Percentiles rank a stretch among this genome's conserved stretches.
Conservation (phyloP, 2,329 filamentous ascomycete genomes). For the Paramyrothecium sp. region DNA sequence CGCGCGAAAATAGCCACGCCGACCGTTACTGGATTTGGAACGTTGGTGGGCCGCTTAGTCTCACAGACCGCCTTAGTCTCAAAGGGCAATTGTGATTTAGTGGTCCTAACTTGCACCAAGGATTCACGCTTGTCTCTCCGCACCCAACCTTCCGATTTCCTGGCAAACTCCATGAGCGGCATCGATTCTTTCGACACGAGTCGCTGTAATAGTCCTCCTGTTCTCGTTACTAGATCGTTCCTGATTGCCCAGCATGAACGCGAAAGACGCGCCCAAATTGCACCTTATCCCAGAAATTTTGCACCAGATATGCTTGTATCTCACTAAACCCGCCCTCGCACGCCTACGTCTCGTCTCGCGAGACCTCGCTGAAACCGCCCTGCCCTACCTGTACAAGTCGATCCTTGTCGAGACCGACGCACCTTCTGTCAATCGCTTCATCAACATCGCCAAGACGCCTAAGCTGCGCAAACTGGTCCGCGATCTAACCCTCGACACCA, state of each 20-base stretch:
- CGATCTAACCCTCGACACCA: conserved; percentile 12
- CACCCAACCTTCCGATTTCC: too few species aligned
- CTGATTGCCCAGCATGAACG: not conserved
- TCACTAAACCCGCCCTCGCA: not conserved
- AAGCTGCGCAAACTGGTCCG: conserved; percentile 6
- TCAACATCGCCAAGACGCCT: conserved; percentile 5
- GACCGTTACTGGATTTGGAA: too few species aligned
- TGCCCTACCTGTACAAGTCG: not conserved
- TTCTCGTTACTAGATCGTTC: too few species aligned
- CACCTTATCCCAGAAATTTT: not conserved
- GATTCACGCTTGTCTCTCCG: too few species aligned
- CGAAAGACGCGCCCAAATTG: not conserved
- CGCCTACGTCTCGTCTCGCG: not conserved
- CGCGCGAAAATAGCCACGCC: too few species aligned
- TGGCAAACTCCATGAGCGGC: too few species aligned
- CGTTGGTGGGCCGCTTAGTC: too few species aligned
- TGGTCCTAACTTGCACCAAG: too few species aligned
- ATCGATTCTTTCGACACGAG: too few species aligned
- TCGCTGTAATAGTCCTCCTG: too few species aligned
- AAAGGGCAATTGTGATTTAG: too few species aligned
- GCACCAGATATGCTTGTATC: not conserved
- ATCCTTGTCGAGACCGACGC: conserved; percentile 5
- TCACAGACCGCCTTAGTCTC: too few species aligned
- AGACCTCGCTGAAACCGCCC: not conserved
- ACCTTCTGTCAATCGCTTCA: conserved; percentile 7